Evolutionary conservation across 2,329 filamentous ascomycete species (phyloP).

Genomic region (Chrysosporium keratinophilum): DNA sequence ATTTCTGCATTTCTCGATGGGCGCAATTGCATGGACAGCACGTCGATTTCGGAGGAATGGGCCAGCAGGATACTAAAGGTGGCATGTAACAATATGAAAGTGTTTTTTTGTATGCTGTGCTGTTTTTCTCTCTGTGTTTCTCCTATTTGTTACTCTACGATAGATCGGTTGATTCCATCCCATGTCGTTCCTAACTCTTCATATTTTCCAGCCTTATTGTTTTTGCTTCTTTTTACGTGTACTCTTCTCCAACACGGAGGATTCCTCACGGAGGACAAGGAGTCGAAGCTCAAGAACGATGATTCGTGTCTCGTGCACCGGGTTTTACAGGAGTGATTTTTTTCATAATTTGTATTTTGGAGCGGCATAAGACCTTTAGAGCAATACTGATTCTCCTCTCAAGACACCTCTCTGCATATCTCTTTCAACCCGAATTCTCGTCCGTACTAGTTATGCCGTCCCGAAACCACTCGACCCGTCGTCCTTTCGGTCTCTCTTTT

Average conservation of each 20-base stretch:
- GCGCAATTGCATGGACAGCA: slow-evolving; percentile 1
- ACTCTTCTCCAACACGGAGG: not conserved
- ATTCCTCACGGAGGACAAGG: no score
- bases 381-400: no score
- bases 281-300: no score
- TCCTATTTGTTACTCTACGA: slow-evolving; percentile 2
- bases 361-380: no score
- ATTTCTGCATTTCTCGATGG: slow-evolving; percentile 1
- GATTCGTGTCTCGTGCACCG: no score
- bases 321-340: no score
- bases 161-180: slow-evolving; percentile 2
- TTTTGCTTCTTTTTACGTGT: not conserved
- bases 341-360: no score
- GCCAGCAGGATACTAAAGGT: slow-evolving; percentile 5
- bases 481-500: not conserved
- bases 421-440: no score
- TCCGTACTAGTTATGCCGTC: no score
- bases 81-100: slow-evolving; percentile 10
- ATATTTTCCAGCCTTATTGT: not conserved
- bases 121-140: not conserved
- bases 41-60: slow-evolving; percentile 5
- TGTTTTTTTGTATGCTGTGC: not conserved
- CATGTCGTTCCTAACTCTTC: not conserved
- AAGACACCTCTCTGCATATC: no score
- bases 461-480: not conserved